These are phyloP conservation scores for Inga laurina DNA, from an alignment of 306 rosid genomes.

Conservation along the genomic window DNA sequence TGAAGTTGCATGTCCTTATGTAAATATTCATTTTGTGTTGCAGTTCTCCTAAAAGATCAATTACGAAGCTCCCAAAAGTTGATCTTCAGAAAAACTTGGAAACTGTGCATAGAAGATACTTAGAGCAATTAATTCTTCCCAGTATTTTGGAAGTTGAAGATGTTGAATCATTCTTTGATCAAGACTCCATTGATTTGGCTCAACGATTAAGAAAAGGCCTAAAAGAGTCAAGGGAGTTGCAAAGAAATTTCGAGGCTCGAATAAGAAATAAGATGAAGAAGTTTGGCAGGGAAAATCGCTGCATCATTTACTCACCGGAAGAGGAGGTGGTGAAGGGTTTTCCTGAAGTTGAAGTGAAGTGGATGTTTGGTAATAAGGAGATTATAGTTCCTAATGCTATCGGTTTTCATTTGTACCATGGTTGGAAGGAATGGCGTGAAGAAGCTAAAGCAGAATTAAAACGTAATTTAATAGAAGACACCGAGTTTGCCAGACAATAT, in stretches of 20 bases:
- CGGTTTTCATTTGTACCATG: conserved; percentile 77
- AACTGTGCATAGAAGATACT: conserved; percentile 62
- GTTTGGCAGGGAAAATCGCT: conserved; percentile 69
- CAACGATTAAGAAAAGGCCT: conserved; percentile 59
- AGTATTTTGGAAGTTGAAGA: conserved; percentile 66
- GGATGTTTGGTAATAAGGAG: conserved; percentile 91
- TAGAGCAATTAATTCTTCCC: conserved; percentile 79
- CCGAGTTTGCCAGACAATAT: conserved; percentile 68
- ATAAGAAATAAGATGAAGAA: conserved; percentile 65
- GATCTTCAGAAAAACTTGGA: conserved; percentile 82
- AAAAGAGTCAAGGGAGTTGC: conserved; percentile 74
- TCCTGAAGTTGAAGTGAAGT: conserved; percentile 85
- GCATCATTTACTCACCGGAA: conserved; percentile 62
- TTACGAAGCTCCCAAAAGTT: conserved; percentile 68
- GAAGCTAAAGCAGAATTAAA: conserved; percentile 78
- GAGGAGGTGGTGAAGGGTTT: conserved; percentile 83
- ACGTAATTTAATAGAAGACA: conserved; percentile 62
- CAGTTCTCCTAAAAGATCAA: conserved; percentile 55
- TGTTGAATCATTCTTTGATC: conserved; percentile 58
- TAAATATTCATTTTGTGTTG: conserved; percentile 46
- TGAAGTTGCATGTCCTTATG: conserved; percentile 36
- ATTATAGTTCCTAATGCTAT: conserved; percentile 79
- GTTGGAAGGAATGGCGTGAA: conserved; percentile 95
- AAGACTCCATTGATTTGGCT: conserved; percentile 65
- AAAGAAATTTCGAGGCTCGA: conserved; percentile 60